Base-by-base conservation (phyloP, 2,329 filamentous ascomycete genomes). In the Monilinia aucupariae region DNA sequence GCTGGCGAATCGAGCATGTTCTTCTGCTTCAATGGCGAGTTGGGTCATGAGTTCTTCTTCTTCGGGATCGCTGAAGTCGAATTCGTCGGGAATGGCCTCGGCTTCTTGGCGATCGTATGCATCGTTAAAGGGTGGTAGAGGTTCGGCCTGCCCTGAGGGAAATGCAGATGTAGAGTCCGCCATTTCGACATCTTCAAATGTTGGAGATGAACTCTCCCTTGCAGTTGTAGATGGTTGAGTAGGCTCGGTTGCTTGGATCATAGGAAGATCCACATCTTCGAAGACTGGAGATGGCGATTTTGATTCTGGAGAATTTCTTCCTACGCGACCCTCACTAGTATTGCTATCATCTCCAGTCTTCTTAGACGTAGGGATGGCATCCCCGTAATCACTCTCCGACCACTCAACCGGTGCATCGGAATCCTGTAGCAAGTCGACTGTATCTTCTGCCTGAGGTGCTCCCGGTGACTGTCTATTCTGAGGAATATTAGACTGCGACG, bases 1-100 rank as follows among this genome's bases (percentile, higher is more conserved):
- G 67, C 90, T 92, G 1, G 92, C 91, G 72, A 99, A 99, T 7
- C 93, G 87, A 4, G 90, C 92, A 72, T 99, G 93, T 71, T 97
- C 94, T 76, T 96, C 91, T 1, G 90, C 91, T 80, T 99, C 96
- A 32, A 88, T 85, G 0, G 91, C 92, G 70, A 99, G 85, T 68
- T 93, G 91, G 8, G 84, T 85, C 62, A 97, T 82, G 8, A 99
- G 81, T 69, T 96, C 92, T 72, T 92, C 92, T 66, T 97, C 93
- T 75, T 96, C 94, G 0, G 91, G 89, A 67, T 97, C 93, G 41
- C 90, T 94, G 69, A 88, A 87, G 25, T 87, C 84, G 56, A 87
- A 85, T 49, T 79, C 79, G 39, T 82, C 78, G n/a, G 52, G 43
- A 34, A 75, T 73, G 43, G 77, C 67, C 1, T 69, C 64, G 22